A percentile compares a stretch with the other conserved stretches of the same genome.
Evolutionary conservation across 768 basidiomycete genomes (phyloP).

Genomic region (Collybia nuda): DNA sequence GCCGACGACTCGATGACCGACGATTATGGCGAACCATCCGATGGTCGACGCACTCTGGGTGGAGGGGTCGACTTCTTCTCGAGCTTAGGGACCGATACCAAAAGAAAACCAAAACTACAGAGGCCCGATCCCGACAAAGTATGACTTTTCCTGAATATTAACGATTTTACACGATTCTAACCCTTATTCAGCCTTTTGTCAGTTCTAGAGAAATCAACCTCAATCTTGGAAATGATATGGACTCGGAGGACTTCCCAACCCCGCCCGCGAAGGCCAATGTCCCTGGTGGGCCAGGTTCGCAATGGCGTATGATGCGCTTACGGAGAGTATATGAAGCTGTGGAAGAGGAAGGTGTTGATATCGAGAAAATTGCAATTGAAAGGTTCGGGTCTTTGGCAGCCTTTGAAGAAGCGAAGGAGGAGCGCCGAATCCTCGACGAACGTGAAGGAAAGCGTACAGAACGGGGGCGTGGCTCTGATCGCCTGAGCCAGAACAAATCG

Average conservation of each 20-base stretch:
- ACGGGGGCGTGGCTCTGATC: conserved; percentile 30
- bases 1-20: conserved; percentile 61
- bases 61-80: conserved; percentile 89
- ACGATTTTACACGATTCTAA: conserved; percentile 2
- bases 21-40: conserved; percentile 56
- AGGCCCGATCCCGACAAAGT: conserved; percentile 76
- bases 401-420: conserved; percentile 88
- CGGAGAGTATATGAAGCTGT: conserved; percentile 87
- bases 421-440: conserved; percentile 83
- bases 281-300: conserved; percentile 90
- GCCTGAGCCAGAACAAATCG: conserved; percentile 27
- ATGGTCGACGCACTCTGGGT: conserved; percentile 43
- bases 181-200: conserved; percentile 49
- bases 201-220: conserved; percentile 65
- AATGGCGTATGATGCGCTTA: conserved; percentile 98
- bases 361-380: conserved; percentile 84
- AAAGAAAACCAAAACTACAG: conserved; percentile 58
- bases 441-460: conserved; percentile 57
- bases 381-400: conserved; percentile 84
- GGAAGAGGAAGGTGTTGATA: conserved; percentile 71
- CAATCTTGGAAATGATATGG: conserved; percentile 43
- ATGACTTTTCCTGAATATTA: conserved; percentile 8
- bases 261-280: conserved; percentile 46
- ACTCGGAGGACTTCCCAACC: conserved; percentile 38
- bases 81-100: conserved; percentile 72